Base-by-base conservation (phyloP, 2,329 filamentous ascomycete species). In the Reticulascus tulasneorum region DNA sequence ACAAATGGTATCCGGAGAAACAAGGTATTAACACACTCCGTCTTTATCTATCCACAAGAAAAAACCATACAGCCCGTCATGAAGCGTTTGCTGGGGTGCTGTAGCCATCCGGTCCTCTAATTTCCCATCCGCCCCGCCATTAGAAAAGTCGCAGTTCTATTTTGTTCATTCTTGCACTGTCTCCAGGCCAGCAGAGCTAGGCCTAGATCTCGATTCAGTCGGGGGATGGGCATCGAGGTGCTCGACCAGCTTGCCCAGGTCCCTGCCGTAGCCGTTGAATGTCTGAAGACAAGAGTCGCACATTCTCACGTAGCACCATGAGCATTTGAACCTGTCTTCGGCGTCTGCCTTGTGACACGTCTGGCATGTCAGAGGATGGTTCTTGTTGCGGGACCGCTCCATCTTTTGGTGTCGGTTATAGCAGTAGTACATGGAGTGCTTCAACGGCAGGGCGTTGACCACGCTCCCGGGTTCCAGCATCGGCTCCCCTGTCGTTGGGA, bases 341-440 rank as follows among this genome's bases (percentile, higher is more conserved):
- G 51, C 47, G 38, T 76, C 70, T 32, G 60, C 57, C 38, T 58
- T 60, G 34, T 63, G 62, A 53, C 75, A 79, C 4, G 67, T 63
- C 53, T 75, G 70, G 51, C 75, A 79, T 9, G 69, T 62, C 15
- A 78, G 59, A 3, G 73, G 63, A 48, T 76, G 71, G 47, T 65
- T 52, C 29, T 50, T 54, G 52, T 79, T 78, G 41, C 58, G 56
- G 35, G 66, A 64, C 23, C 63, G 55, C 35, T 68, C 61, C 67
- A 78, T 73, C 29, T 55, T 61, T 29, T 51, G 52, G 50, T 79
- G 75, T 4, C 53, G 51, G 25, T 66, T 64, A 38, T 70, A 63
- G 53, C 75, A 79, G 38, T 56, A 47, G 44, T 64, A 64, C 43
- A 68, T 64, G 2, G 59, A 56, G 29, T 69, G 60, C 33, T 56